These are phyloP conservation scores for Schizochytrium sp. DNA, from an alignment of 108 stramenopile genomes.

Conservation along the genomic window DNA sequence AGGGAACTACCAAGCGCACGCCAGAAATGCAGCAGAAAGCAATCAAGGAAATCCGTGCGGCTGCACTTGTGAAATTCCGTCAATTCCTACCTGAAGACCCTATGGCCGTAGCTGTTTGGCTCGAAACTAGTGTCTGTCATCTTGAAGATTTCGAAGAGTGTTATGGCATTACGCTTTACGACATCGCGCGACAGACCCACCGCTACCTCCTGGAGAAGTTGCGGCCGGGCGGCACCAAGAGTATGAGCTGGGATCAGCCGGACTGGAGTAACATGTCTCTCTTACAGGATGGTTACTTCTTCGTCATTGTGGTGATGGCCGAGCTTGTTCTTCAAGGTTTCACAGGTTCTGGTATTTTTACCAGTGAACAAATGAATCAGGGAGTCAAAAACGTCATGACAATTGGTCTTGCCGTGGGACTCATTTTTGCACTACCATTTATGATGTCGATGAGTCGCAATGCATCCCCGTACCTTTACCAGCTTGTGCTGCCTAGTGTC, in stretches of 20 bases:
- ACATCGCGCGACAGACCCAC: conserved; percentile 39
- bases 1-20: conserved; percentile 44
- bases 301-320: conserved; percentile 60
- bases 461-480: conserved; percentile 43
- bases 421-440: neutral
- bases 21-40: conserved; percentile 43
- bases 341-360: conserved; percentile 37
- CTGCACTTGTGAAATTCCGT: conserved; percentile 2
- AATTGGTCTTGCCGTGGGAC: conserved; percentile 7
- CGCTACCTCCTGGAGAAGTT: conserved; percentile 4
- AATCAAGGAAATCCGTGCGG: neutral
- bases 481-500: conserved; percentile 29
- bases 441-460: conserved; percentile 62
- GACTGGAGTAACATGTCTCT: conserved; percentile 25
- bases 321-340: conserved; percentile 53
- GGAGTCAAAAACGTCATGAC: neutral
- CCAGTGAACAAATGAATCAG: conserved; percentile 16
- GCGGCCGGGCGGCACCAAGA: conserved; percentile 13
- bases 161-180: conserved; percentile 43
- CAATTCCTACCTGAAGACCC: conserved; percentile 40
- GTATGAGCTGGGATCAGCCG: conserved; percentile 39
- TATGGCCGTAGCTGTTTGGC: conserved; percentile 61
- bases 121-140: conserved; percentile 44
- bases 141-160: conserved; percentile 44
- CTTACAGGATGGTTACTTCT: conserved; percentile 42